These are phyloP conservation scores for Gardenia jasminoides DNA, from an alignment of 257 asterid genomes.

Conservation along the genomic window DNA sequence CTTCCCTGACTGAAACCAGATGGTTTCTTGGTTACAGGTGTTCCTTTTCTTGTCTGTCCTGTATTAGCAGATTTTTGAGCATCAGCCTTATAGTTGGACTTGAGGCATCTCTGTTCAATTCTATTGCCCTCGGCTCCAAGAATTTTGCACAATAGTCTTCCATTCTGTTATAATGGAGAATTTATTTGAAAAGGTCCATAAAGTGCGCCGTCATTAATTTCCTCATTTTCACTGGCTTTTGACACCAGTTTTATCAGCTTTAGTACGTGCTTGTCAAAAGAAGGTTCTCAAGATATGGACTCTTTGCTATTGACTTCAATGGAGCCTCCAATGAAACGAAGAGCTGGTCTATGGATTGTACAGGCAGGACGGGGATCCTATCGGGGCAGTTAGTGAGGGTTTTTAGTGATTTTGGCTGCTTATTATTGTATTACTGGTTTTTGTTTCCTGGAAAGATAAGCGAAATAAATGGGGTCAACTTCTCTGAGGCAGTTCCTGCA, in stretches of 20 bases:
- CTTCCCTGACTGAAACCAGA: background rate
- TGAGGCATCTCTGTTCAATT: conserved; percentile 5
- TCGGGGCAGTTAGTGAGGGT: conserved; percentile 68
- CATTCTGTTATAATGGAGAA: conserved; percentile 3
- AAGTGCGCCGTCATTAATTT: conserved; percentile 24
- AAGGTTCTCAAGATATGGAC: conserved; percentile 49
- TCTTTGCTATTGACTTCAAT: conserved; percentile 45
- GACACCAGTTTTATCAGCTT: conserved; percentile 19
- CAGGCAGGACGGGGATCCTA: conserved; percentile 98
- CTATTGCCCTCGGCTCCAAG: background rate
- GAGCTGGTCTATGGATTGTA: conserved; percentile 77
- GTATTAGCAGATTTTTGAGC: background rate
- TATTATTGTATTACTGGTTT: conserved; percentile 31
- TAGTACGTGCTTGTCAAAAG: conserved; percentile 18
- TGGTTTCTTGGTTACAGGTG: conserved; percentile 13
- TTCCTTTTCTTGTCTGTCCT: background rate
- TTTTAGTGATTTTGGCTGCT: conserved; percentile 30
- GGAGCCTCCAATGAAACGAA: conserved; percentile 90
- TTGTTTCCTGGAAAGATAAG: conserved; percentile 33
- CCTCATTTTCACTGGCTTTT: conserved; percentile 18
- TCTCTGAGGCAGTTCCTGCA: conserved; percentile 71
- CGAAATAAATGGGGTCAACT: conserved; percentile 54
- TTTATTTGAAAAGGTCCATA: background rate
- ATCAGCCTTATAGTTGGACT: background rate
- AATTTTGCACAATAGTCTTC: background rate